Percentiles rank a stretch among this genome's conserved stretches.
Evolutionary conservation across 495 filamentous ascomycete species (phyloP).

Genomic region (Polyplosphaeria fusca): DNA sequence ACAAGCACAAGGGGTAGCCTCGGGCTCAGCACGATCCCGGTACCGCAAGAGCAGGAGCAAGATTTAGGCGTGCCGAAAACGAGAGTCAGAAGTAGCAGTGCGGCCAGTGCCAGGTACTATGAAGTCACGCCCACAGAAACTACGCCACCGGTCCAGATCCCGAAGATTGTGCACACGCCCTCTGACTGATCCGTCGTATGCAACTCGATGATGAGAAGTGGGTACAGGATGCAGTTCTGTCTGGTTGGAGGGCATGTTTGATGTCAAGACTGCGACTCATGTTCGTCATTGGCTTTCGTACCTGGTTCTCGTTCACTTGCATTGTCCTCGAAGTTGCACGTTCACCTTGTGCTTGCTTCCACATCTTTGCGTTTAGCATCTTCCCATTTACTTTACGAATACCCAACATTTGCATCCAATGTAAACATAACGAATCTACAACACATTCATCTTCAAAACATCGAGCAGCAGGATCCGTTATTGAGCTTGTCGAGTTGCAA

Average conservation of each 20-base stretch:
- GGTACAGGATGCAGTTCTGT: neutral
- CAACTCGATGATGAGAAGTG: neutral
- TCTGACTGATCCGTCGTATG: slow-evolving; percentile 1
- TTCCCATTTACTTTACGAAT: too few species aligned
- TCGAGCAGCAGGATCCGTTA: too few species aligned
- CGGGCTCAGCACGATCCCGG: slow-evolving; percentile 7
- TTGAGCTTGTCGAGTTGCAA: too few species aligned
- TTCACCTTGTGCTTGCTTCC: too few species aligned
- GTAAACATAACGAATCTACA: too few species aligned
- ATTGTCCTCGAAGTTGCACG: too few species aligned
- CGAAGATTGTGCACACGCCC: slow-evolving; percentile 22
- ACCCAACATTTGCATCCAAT: too few species aligned
- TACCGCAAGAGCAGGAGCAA: neutral
- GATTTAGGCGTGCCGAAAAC: neutral
- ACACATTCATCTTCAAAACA: too few species aligned
- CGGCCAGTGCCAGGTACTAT: slow-evolving; percentile 18
- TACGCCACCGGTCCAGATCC: slow-evolving; percentile 5
- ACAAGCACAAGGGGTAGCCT: neutral
- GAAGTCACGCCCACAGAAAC: slow-evolving; percentile 1
- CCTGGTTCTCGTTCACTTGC: neutral
- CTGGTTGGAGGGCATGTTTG: neutral
- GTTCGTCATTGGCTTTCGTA: neutral
- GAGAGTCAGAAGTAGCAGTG: slow-evolving; percentile 14
- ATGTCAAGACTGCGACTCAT: neutral
- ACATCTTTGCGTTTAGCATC: too few species aligned